Conservation (phyloP, 2,329 filamentous ascomycete genomes). For the Aspergillus arachidicola region DNA sequence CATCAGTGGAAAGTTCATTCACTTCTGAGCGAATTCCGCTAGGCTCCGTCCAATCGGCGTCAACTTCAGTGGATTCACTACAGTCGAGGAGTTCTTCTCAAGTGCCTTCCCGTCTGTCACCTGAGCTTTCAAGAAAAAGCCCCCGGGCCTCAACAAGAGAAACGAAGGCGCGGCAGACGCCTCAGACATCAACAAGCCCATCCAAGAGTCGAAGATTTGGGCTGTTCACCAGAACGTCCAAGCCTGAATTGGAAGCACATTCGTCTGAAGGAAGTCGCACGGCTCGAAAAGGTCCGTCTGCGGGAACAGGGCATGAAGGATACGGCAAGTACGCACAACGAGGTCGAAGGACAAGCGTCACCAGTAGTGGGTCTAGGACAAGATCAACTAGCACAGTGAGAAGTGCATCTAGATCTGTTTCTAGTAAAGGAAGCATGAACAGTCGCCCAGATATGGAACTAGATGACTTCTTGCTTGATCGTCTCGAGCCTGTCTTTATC, state of each 20-base stretch:
- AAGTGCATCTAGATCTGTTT: slow-evolving; percentile 37
- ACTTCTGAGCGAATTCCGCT: slow-evolving; percentile 32
- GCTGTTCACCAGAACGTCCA: slow-evolving; percentile 74
- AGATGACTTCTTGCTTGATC: slow-evolving; percentile 51
- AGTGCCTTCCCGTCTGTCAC: slow-evolving; percentile 38
- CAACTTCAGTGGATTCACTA: slow-evolving; percentile 43
- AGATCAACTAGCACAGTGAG: slow-evolving; percentile 45
- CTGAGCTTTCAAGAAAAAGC: slow-evolving; percentile 31
- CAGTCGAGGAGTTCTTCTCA: slow-evolving; percentile 35
- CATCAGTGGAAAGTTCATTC: slow-evolving; percentile 50
- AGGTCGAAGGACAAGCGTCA: slow-evolving; percentile 47
- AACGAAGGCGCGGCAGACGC: slow-evolving; percentile 21
- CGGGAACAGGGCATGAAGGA: slow-evolving; percentile 88
- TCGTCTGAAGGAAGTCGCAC: slow-evolving; percentile 54
- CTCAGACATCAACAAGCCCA: slow-evolving; percentile 31
- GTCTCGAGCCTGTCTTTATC: slow-evolving; percentile 54
- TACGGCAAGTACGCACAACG: slow-evolving; percentile 53
- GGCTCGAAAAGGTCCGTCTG: slow-evolving; percentile 74
- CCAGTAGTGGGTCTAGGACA: slow-evolving; percentile 41
- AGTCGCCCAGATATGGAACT: slow-evolving; percentile 46
- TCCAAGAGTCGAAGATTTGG: slow-evolving; percentile 67
- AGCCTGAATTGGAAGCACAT: slow-evolving; percentile 58
- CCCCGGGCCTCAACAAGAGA: slow-evolving; percentile 42
- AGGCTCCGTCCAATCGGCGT: slow-evolving; percentile 34
- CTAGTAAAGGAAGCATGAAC: slow-evolving; percentile 45